Conservation (phyloP, 139 green algal species). For the Closterium sp. region DNA sequence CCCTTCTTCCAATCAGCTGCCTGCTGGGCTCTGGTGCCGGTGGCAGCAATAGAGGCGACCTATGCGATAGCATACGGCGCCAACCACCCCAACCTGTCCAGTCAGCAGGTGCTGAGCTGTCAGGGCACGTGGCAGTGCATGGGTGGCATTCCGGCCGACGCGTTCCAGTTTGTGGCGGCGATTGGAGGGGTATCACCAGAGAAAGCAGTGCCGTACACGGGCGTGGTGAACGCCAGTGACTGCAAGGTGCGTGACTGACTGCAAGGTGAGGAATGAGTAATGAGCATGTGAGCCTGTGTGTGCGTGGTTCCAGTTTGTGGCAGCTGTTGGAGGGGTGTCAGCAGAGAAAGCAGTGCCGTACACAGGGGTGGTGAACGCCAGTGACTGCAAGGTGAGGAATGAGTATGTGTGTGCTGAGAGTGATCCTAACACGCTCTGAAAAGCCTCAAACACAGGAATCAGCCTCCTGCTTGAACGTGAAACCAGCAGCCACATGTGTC, state of each 20-base stretch:
- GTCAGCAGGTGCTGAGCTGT: slow-evolving; percentile 5
- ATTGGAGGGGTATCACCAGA: background rate
- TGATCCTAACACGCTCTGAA: background rate
- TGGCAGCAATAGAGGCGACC: background rate
- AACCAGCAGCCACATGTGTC: no score
- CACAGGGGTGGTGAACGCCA: background rate
- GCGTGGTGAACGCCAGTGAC: background rate
- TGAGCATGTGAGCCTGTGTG: no score
- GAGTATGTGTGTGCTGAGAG: background rate
- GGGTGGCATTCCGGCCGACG: background rate
- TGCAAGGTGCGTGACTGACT: no score
- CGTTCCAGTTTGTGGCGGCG: background rate
- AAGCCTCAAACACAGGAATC: background rate
- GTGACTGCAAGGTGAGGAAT: background rate
- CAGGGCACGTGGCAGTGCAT: background rate
- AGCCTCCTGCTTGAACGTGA: background rate
- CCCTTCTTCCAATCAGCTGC: no score
- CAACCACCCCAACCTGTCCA: background rate
- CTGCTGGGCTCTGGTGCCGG: background rate
- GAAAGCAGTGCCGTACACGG: background rate
- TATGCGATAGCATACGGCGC: background rate
- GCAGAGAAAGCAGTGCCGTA: background rate
- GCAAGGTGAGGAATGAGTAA: no score
- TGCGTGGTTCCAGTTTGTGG: background rate
- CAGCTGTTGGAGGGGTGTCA: background rate